Evolutionary conservation across 768 basidiomycete species (phyloP).

Genomic region (Termitomyces sp.): DNA sequence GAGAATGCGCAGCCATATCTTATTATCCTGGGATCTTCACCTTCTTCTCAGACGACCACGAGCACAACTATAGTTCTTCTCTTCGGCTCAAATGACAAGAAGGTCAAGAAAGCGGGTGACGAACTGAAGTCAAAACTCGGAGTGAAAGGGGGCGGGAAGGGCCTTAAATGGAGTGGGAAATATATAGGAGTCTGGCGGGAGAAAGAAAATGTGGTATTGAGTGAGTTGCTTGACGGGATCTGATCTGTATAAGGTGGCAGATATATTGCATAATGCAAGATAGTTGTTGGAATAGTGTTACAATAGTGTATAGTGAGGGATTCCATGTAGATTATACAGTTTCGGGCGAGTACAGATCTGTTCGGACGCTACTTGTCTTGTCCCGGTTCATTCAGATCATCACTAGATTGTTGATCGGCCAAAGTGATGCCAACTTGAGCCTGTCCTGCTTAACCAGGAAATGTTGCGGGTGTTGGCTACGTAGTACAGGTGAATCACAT

Average conservation of each 20-base stretch:
- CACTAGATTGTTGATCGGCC: neutral
- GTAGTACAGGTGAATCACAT: conserved; percentile 4
- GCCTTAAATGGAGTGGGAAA: conserved; percentile 73
- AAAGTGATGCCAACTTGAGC: conserved; percentile 3
- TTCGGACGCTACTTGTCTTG: conserved; percentile 5
- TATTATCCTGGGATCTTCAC: conserved; percentile 52
- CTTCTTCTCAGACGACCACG: conserved; percentile 18
- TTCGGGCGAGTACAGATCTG: neutral
- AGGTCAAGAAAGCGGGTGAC: conserved; percentile 56
- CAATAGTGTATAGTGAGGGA: neutral
- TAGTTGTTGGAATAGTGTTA: conserved; percentile 4
- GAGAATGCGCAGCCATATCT: conserved; percentile 16
- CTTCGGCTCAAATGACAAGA: conserved; percentile 53
- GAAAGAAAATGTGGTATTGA: conserved; percentile 35
- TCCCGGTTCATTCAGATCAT: conserved; percentile 2
- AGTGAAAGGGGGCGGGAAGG: conserved; percentile 78
- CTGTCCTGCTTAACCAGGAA: neutral
- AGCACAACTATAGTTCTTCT: conserved; percentile 54
- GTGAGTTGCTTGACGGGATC: conserved; percentile 30
- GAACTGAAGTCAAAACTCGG: conserved; percentile 49
- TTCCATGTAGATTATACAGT: conserved; percentile 2
- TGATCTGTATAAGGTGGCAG: conserved; percentile 9
- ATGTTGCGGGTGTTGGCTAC: neutral
- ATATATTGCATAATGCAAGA: neutral
- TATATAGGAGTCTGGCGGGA: conserved; percentile 59